Evolutionary conservation across 495 filamentous ascomycete genomes (phyloP).

Genomic region (Neurospora cerealis): DNA sequence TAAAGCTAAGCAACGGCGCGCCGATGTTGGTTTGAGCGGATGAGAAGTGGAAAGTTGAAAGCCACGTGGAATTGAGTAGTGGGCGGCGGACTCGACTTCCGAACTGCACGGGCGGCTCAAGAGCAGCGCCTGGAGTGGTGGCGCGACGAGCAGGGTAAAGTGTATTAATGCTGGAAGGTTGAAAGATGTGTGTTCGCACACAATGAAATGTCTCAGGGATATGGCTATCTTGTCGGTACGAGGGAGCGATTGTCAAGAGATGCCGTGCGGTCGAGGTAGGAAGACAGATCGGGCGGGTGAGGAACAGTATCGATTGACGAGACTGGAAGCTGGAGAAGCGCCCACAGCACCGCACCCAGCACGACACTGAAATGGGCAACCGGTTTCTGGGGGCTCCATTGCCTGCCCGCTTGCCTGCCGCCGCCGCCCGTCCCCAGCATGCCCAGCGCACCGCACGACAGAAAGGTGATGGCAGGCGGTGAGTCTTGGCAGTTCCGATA

Average conservation of each 20-base stretch:
- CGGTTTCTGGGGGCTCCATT: conserved; percentile 7
- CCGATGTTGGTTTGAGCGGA: conserved; percentile 8
- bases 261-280: neutral
- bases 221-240: neutral
- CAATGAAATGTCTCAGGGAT: neutral
- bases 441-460: neutral
- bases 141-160: conserved; percentile 4
- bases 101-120: conserved; percentile 13
- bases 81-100: conserved; percentile 2
- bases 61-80: conserved; percentile 19
- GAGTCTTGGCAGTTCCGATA: conserved; percentile 18
- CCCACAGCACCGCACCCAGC: conserved; percentile 10
- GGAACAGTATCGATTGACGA: conserved; percentile 7
- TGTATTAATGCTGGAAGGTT: neutral
- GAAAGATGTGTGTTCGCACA: neutral
- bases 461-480: conserved; percentile 10
- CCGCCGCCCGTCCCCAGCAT: neutral
- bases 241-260: conserved; percentile 9
- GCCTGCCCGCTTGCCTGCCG: conserved; percentile 16
- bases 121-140: conserved; percentile 3
- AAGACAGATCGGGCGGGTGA: conserved; percentile 1
- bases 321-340: conserved; percentile 12
- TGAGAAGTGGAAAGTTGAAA: conserved; percentile 5
- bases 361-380: conserved; percentile 12
- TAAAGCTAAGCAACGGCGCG: neutral